A percentile compares a stretch with the other conserved stretches of the same genome.
Conservation (phyloP, 2,329 filamentous ascomycete genomes). For the Nothomitra cinnamomea region DNA sequence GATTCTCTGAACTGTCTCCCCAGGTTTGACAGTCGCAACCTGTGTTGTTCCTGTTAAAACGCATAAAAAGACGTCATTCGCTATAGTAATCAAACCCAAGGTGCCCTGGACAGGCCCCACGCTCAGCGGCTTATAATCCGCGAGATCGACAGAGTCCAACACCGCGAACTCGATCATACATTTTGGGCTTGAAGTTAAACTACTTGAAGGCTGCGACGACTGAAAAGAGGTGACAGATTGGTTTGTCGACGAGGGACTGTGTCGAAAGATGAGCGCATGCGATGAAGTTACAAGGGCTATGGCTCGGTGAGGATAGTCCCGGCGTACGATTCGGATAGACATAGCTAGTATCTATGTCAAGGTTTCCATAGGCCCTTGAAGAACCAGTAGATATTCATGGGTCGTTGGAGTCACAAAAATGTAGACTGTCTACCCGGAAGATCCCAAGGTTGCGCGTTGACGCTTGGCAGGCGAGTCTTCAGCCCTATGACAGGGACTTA, state of each 20-base stretch:
- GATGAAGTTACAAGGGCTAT: constrained; percentile 69
- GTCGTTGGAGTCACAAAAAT: too few relatives aligned
- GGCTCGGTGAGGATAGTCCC: constrained; percentile 71
- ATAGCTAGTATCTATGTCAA: constrained; percentile 17
- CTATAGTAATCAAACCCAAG: constrained; percentile 69
- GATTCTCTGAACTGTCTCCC: constrained; percentile 81
- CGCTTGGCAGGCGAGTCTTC: too few relatives aligned
- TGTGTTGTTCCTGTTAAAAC: constrained; percentile 66
- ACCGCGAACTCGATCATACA: constrained; percentile 82
- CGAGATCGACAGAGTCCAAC: constrained; percentile 45
- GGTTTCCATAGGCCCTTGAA: neutral
- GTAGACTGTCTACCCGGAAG: too few relatives aligned
- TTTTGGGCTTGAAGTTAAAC: constrained; percentile 23
- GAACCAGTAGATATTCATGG: too few relatives aligned
- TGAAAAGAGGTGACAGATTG: constrained; percentile 21
- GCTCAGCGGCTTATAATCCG: constrained; percentile 60
- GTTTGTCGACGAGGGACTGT: constrained; percentile 37
- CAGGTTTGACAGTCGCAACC: constrained; percentile 68
- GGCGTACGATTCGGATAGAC: constrained; percentile 65
- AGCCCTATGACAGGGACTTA: too few relatives aligned
- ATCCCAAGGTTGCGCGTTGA: too few relatives aligned
- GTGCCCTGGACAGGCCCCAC: constrained; percentile 67
- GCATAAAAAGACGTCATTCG: constrained; percentile 75
- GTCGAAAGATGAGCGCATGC: constrained; percentile 70
- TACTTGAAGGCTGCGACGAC: constrained; percentile 12